Conservation (phyloP, 2,329 filamentous ascomycete species). For the Rasamsonia emersonii region DNA sequence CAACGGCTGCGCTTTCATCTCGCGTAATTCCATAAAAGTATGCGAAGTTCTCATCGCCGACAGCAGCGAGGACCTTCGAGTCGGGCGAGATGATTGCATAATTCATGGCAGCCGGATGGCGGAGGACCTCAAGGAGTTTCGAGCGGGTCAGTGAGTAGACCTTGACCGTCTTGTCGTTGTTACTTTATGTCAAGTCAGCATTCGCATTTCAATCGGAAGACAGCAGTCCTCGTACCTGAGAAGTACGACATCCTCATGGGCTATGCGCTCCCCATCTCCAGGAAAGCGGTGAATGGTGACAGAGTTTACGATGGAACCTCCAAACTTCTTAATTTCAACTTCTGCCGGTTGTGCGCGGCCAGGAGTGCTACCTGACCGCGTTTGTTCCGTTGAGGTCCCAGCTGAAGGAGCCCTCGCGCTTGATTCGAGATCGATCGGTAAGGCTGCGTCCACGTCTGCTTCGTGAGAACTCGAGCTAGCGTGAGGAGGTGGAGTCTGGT, state of each 20-base stretch:
- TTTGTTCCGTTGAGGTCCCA: slow-evolving; percentile 14
- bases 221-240: slow-evolving; percentile 31
- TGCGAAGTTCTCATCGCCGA: slow-evolving; percentile 78
- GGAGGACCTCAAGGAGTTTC: slow-evolving; percentile 59
- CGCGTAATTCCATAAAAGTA: slow-evolving; percentile 62
- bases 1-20: slow-evolving; percentile 18
- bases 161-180: slow-evolving; percentile 85
- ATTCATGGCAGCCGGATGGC: slow-evolving; percentile 80
- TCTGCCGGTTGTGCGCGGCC: slow-evolving; percentile 27
- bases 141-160: slow-evolving; percentile 68
- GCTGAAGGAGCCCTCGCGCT: slow-evolving; percentile 17
- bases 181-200: slow-evolving; percentile 60
- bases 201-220: slow-evolving; percentile 10
- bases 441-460: slow-evolving; percentile 47
- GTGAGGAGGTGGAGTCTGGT: slow-evolving; percentile 28
- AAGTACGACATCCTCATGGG: slow-evolving; percentile 49
- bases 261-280: slow-evolving; percentile 29
- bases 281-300: slow-evolving; percentile 54
- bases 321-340: slow-evolving; percentile 50
- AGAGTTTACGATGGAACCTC: slow-evolving; percentile 58
- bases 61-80: slow-evolving; percentile 67
- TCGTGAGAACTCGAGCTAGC: slow-evolving; percentile 27
- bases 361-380: slow-evolving; percentile 11
- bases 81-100: slow-evolving; percentile 90
- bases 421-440: slow-evolving; percentile 44